A percentile compares a stretch with the other conserved stretches of the same genome.
phyloP scores from a whole-genome alignment of 176 grass and related monocot species.

The Aegilops umbellulata region DNA sequence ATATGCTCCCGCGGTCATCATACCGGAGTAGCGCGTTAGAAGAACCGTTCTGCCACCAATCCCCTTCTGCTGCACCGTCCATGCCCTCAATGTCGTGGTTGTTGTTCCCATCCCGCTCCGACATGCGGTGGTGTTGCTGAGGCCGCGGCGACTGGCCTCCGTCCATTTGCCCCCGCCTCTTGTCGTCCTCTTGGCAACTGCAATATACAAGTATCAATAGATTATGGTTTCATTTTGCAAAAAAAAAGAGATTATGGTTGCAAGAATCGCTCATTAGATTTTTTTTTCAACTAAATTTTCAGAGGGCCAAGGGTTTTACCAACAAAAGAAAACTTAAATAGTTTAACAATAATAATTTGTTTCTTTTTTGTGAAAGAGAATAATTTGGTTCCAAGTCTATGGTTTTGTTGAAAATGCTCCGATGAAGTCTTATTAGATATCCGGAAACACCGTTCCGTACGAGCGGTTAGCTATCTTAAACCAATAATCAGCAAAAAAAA shows the following conservation, averaged over 20 bases:
- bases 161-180: conserved; percentile 11
- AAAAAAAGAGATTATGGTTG: not conserved
- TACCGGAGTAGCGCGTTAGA: conserved; percentile 7
- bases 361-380: not conserved
- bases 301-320: not conserved
- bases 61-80: conserved; percentile 5
- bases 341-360: not conserved
- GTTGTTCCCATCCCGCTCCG: conserved; percentile 47
- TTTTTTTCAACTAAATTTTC: not conserved
- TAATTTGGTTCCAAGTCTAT: not conserved
- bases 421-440: too few species aligned
- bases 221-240: not conserved
- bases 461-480: not conserved
- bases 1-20: conserved; percentile 1
- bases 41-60: conserved; percentile 9
- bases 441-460: too few species aligned
- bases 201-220: not conserved
- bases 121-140: not conserved
- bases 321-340: not conserved
- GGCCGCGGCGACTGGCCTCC: conserved; percentile 22
- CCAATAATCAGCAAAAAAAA: not conserved
- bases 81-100: conserved; percentile 45
- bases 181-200: not conserved
- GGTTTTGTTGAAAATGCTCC: not conserved
- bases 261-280: not conserved